Base-by-base conservation (phyloP, 1,284 basidiomycete genomes). In the Xanthoconium separans region DNA sequence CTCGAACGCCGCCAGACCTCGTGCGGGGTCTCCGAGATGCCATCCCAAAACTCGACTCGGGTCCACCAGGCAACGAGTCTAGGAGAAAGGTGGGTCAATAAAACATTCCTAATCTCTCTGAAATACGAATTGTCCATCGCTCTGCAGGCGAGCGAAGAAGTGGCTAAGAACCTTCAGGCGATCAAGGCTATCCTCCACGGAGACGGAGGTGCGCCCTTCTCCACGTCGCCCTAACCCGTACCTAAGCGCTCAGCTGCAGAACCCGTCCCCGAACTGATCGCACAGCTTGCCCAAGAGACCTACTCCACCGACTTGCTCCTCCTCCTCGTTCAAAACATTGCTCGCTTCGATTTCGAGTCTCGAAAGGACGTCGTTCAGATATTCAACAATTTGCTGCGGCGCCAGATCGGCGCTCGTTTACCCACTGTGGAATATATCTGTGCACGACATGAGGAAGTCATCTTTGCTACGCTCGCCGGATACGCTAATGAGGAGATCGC, bases 341-440 rank as follows among this genome's bases (percentile, higher is more conserved):
- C 81, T 33, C 84, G 86, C 37, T 90, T 99, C 68, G 97, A 99
- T 67, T 99, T 99, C 67, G 97, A 99, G 75, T 86, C 92, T 31
- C 82, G 92, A 62, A 99, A 99, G 75, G 97, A 99, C 65, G 93
- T 96, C 30, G 92, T 95, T 0, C 93, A 95, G 73, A 96, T 99
- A 65, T 98, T 97, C 81, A 96, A 92, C 74, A 91, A 91, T 62
- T 84, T 99, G n/a, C 79, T 99, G 4, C 85, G 95, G 50, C 81
- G 97, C 45, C 95, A 97, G 73, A 97, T 99, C 61, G 97, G 97
- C 29, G 80, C 88, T 4, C 84, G 96, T 24, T 90, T 84, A 71
- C 97, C 97, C 10, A 99, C 96, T 0, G 95, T 99, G 41, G 97
- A 99, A 63, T 94, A 97, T 65, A 82, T 99, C 16, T 79, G 82